Evolutionary conservation across 495 filamentous ascomycete genomes (phyloP), one percentile per base, ranked within the genome.

Genomic region (Immersiella caudata): DNA sequence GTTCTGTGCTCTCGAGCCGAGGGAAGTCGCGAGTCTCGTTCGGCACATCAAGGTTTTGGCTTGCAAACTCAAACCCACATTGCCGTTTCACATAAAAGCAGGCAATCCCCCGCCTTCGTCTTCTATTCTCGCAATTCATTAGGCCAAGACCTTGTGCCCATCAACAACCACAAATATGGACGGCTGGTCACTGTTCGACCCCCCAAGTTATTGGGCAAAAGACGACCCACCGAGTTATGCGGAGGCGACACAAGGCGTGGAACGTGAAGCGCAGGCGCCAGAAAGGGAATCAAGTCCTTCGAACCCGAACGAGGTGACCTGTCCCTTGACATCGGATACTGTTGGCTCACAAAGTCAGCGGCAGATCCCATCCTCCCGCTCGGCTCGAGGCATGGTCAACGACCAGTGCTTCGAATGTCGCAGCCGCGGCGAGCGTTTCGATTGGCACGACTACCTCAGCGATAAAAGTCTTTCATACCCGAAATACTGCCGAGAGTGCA

Each of bases 381-480:
- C 56, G 24, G 56, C 56, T 33, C 56, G 56, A 59, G 56, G 56
- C 25, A 29, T 59, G 56, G 56, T 35, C 56, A 59, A 59, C 56
- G 24, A 33, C 24, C 56, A 33, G 56, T 59, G 56, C 56, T 59
- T 33, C 56, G 56, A 59, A 59, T 59, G 56, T 33, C 25, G 56
- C 56, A 59, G 25, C 56, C 56, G 25, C 56, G 56, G 56, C 56
- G 56, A 33, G 56, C 56, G 56, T 25, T 59, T 59, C n/a, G 56
- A 59, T 59, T 59, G 56, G 56, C 56, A 59, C 24, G 56, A 59
- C 25, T 35, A 6, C 56, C 56, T 59, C 56, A 59, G 56, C 56
- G 55, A 58, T 58, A 59, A 59, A 59, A 59, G 56, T 59, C 56
- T 59, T 59, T 59, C 56, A 59, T 27, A 59, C 56, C 56, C 56